Evolutionary conservation across 2,329 filamentous ascomycete genomes (phyloP), one percentile per base, ranked within the genome.

Genomic region (Cytospora paraplurivora): DNA sequence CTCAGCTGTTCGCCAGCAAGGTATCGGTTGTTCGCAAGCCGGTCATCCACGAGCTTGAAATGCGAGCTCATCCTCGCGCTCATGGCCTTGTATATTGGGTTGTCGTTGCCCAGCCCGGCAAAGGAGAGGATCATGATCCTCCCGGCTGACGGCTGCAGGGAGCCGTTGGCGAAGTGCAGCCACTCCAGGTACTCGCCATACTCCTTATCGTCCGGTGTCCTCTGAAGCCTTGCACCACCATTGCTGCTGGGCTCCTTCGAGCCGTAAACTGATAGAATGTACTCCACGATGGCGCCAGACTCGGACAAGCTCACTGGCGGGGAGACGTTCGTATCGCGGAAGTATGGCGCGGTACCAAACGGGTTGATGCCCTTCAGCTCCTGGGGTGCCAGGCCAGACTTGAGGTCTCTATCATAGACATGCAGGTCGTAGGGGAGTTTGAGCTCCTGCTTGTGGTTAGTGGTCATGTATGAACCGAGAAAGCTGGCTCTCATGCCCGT

Each of bases 111-210:
- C 5, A 70, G 66, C 41, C 84, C 64, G 0, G 71, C 71, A 0
- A 79, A 73, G 67, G 76, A 73, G 4, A 85, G 75, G 1, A 72
- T 79, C 64, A 66, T 66, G 44, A 60, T 34, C 35, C 53, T 35
- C 21, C 51, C 51, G 27, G 63, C 32, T 17, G 49, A 35, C 12
- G 64, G 61, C 54, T 66, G 64, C 21, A 63, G 53, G 12, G 61
- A 61, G 38, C 78, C 78, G 69, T 84, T 81, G 10, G 78, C 75
- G 71, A 80, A 88, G 71, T 89, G 84, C 69, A 85, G 83, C 85
- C 85, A 90, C 76, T 85, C 88, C 1, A 90, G 70, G 67, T 86
- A 90, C 57, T 86, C 80, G 2, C 84, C 76, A 67, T 87, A 90
- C 52, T 79, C 77, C 13, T 72, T 74, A 7, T 85, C 84, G 7